These are phyloP conservation scores for Nicotiana otophora DNA, from an alignment of 257 asterid genomes.

Conservation along the genomic window DNA sequence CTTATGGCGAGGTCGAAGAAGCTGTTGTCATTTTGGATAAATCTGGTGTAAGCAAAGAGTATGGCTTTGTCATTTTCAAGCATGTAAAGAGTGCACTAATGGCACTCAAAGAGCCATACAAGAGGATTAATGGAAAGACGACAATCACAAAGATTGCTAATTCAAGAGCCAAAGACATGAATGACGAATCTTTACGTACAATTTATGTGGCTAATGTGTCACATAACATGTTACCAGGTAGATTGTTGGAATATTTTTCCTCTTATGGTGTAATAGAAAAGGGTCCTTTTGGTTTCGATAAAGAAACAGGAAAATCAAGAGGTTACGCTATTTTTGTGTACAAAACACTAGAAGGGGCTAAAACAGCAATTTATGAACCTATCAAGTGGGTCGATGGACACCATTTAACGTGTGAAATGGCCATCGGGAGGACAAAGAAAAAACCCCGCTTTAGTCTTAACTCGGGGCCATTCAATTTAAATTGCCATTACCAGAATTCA, in stretches of 20 bases:
- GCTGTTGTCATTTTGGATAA: background rate
- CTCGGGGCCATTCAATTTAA: background rate
- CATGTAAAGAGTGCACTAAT: background rate
- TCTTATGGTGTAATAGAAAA: slow-evolving; percentile 4
- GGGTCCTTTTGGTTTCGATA: background rate
- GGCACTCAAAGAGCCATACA: background rate
- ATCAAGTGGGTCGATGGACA: background rate
- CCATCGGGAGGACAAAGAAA: background rate
- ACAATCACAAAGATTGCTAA: background rate
- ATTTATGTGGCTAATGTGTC: slow-evolving; percentile 1
- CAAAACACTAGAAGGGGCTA: background rate
- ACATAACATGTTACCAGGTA: background rate
- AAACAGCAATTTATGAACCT: background rate
- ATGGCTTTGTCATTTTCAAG: background rate
- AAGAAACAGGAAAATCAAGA: background rate
- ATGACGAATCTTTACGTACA: background rate
- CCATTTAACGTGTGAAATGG: background rate
- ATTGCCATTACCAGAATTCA: background rate
- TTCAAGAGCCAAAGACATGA: background rate
- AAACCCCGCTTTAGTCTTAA: background rate
- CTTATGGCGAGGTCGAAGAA: background rate
- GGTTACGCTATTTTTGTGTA: background rate
- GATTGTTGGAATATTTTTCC: background rate
- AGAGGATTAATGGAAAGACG: background rate
- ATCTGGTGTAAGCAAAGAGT: background rate